Evolutionary conservation across 768 basidiomycete species (phyloP).

Genomic region (Lentinula edodes): DNA sequence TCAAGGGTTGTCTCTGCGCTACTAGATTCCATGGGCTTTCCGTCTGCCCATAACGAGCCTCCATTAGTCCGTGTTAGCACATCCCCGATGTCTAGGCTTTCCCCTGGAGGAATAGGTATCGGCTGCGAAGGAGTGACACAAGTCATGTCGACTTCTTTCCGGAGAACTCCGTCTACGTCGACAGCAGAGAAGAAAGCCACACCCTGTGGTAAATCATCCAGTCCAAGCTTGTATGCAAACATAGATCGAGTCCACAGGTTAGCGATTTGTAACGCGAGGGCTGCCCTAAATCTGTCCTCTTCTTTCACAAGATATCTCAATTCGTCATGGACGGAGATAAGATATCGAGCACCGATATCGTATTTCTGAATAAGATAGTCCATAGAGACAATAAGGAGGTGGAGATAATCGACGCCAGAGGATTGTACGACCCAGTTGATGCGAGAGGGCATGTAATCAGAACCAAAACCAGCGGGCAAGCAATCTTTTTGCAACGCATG

Average conservation of each 20-base stretch:
- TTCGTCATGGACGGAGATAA: conserved; percentile 97
- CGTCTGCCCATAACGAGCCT: conserved; percentile 61
- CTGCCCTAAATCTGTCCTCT: conserved; percentile 83
- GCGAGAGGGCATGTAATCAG: conserved; percentile 91
- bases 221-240: conserved; percentile 89
- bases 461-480: conserved; percentile 72
- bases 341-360: conserved; percentile 83
- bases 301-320: conserved; percentile 90
- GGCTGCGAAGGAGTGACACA: conserved; percentile 94
- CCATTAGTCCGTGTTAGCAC: conserved; percentile 65
- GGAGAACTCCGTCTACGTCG: conserved; percentile 83
- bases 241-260: conserved; percentile 92
- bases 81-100: conserved; percentile 67
- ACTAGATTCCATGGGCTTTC: conserved; percentile 44
- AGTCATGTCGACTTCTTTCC: conserved; percentile 95
- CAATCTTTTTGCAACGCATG: conserved; percentile 88
- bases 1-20: conserved; percentile 14
- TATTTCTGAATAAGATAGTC: conserved; percentile 78
- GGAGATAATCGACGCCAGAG: conserved; percentile 96
- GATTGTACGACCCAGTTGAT: conserved; percentile 99
- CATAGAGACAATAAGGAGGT: conserved; percentile 95
- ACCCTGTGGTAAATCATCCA: conserved; percentile 93
- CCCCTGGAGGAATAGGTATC: conserved; percentile 76
- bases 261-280: conserved; percentile 89
- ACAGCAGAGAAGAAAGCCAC: conserved; percentile 98